Evolutionary conservation across 345 rosid species (phyloP), one percentile per base, ranked within the genome.

Genomic region (Rubroshorea leprosula): DNA sequence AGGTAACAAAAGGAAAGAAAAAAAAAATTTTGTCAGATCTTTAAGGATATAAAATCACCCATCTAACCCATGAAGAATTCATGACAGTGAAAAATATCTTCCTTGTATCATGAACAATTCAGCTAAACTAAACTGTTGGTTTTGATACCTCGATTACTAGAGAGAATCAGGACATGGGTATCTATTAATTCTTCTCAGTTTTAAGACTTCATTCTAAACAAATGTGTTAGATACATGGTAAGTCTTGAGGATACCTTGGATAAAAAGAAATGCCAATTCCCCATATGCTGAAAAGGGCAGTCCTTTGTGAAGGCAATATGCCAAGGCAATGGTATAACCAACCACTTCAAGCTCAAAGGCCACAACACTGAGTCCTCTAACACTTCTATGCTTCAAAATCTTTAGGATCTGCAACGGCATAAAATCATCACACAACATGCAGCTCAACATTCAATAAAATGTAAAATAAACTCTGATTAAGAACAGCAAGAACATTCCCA

Each of bases 261-360:
- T 66, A 65, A 92, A 76, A 68, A 92, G 87, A 59, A 92, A 92
- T 5, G 76, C 87, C 83, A 82, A 73, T 62, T 89, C 97, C 8
- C 95, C 97, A 55, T 63, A 89, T 67, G 95, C 97, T 0, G 95
- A 90, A 68, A 90, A 90, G 44, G 97, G 93, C 39, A 90, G 90
- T 17, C 86, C 90, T 74, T 83, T 90, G 69, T 86, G 85, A 57
- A 90, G 73, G 66, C 92, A 90, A 72, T 86, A 90, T 0, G 93
- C 87, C 13, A 90, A 71, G 51, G 90, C 85, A 35, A 90, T 86
- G 8, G 97, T 90, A 27, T 83, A 84, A n/a, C 92, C 97, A 44
- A 86, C 76, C 4, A 85, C 86, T 63, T 90, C 97, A 6, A 90
- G 86, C 86, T 90, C 97, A 72, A 90, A 84, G 17, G 80, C 74